Evolutionary conservation across 768 basidiomycete species (phyloP).

Genomic region (Mycena metata): DNA sequence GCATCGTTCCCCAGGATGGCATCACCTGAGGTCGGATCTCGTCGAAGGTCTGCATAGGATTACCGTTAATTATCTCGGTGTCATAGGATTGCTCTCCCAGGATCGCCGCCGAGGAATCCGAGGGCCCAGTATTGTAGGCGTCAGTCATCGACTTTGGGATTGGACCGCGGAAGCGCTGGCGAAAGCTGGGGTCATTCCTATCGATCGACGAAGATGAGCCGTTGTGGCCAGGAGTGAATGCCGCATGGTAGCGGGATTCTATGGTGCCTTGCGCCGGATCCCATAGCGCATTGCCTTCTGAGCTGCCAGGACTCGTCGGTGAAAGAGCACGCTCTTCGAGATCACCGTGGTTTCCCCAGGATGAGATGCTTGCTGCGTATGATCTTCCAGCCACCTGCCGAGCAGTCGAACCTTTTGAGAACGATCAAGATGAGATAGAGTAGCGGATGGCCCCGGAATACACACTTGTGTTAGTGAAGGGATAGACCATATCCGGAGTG

Average conservation of each 20-base stretch:
- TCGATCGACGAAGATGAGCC: conserved; percentile 30
- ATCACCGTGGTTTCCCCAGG: conserved; percentile 38
- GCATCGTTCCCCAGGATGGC: conserved; percentile 19
- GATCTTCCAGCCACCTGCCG: conserved; percentile 32
- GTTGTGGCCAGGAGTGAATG: conserved; percentile 21
- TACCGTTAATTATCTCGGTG: neutral
- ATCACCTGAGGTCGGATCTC: conserved; percentile 22
- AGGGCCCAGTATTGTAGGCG: conserved; percentile 4
- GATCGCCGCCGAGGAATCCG: conserved; percentile 12
- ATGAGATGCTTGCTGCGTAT: conserved; percentile 34
- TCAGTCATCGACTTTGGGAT: conserved; percentile 33
- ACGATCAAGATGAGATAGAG: neutral
- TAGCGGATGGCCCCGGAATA: neutral
- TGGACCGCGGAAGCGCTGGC: conserved; percentile 28
- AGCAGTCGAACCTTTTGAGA: conserved; percentile 3
- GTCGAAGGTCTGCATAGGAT: conserved; percentile 12
- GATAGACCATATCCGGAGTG: conserved; percentile 20
- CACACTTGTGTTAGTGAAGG: conserved; percentile 28
- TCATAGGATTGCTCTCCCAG: conserved; percentile 1
- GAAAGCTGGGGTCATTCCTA: conserved; percentile 29
- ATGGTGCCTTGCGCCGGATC: conserved; percentile 23
- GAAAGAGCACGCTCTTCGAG: conserved; percentile 27
- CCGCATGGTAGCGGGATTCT: conserved; percentile 26
- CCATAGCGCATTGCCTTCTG: conserved; percentile 15
- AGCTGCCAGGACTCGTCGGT: neutral